phyloP scores from a whole-genome alignment of 139 green algal species.

The Tetraselmis striata region DNA sequence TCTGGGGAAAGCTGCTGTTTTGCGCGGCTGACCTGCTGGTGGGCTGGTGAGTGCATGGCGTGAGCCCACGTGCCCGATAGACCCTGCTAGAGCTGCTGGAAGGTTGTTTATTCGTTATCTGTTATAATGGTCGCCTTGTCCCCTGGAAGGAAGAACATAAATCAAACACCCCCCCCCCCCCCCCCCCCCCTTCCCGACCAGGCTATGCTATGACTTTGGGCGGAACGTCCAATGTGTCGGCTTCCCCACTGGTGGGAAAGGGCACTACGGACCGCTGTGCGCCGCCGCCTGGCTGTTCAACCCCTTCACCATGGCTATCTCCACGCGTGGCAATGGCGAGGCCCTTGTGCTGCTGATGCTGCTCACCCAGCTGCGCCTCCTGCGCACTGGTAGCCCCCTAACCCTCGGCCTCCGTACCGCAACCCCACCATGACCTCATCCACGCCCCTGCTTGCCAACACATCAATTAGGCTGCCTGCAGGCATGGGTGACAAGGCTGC shows the following conservation, averaged over 20 bases:
- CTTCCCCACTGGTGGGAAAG: background rate
- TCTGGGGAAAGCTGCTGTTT: constrained; percentile 86
- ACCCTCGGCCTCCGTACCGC: too few relatives aligned
- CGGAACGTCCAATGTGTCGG: background rate
- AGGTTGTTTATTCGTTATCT: background rate
- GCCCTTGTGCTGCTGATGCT: constrained; percentile 69
- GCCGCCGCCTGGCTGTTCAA: constrained; percentile 85
- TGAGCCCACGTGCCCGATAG: too few relatives aligned
- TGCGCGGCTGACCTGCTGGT: constrained; percentile 54
- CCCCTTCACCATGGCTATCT: constrained; percentile 86
- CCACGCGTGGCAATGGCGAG: constrained; percentile 83
- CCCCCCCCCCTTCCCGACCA: background rate
- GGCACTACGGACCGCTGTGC: background rate
- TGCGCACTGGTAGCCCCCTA: constrained; percentile 17
- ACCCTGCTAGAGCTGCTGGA: too few relatives aligned
- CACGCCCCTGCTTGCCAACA: too few relatives aligned
- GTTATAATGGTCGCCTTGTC: background rate
- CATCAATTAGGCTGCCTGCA: too few relatives aligned
- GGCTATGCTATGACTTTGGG: background rate
- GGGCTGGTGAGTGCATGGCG: constrained; percentile 41
- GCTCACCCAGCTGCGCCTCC: constrained; percentile 51
- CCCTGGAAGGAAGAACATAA: background rate
- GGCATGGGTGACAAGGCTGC: too few relatives aligned
- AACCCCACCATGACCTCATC: too few relatives aligned
- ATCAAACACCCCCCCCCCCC: background rate